These are phyloP conservation scores for Candolleomyces aberdarensis DNA, from an alignment of 768 basidiomycete species.

Conservation along the genomic window DNA sequence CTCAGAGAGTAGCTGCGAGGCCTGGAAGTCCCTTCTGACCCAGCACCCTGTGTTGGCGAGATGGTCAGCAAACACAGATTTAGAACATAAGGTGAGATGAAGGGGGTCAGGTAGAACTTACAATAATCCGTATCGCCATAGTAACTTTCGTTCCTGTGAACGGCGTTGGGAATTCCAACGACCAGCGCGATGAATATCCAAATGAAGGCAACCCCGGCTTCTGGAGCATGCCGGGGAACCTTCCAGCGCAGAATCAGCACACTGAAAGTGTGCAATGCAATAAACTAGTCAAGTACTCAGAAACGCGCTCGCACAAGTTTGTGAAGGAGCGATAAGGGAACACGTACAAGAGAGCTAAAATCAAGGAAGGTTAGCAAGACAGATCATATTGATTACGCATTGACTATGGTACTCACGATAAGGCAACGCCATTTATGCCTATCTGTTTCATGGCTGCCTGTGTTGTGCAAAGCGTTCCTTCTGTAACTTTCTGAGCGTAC, in stretches of 20 bases:
- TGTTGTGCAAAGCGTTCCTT: constrained; percentile 38
- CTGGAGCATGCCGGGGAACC: constrained; percentile 28
- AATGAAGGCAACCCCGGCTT: constrained; percentile 30
- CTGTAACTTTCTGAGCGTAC: constrained; percentile 23
- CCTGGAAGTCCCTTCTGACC: constrained; percentile 35
- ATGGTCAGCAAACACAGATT: constrained; percentile 27
- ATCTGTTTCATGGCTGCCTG: constrained; percentile 47
- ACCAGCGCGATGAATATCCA: constrained; percentile 21
- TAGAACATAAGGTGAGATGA: neutral
- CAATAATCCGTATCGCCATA: constrained; percentile 43
- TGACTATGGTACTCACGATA: constrained; percentile 27
- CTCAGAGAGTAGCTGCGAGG: constrained; percentile 42
- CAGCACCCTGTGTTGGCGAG: constrained; percentile 44
- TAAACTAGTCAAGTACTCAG: constrained; percentile 52
- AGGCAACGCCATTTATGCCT: constrained; percentile 46
- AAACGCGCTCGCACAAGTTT: constrained; percentile 29
- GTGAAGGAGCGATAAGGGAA: too few relatives aligned
- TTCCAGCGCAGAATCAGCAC: constrained; percentile 43
- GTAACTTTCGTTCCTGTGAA: constrained; percentile 29
- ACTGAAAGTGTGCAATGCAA: constrained; percentile 48
- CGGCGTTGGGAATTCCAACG: constrained; percentile 1
- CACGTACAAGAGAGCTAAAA: too few relatives aligned
- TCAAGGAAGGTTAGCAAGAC: too few relatives aligned
- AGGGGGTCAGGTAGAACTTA: constrained; percentile 29
- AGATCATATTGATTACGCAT: too few relatives aligned